Evolutionary conservation across 73 alveolate species (phyloP).

Genomic region (Paramecium biaurelia): DNA sequence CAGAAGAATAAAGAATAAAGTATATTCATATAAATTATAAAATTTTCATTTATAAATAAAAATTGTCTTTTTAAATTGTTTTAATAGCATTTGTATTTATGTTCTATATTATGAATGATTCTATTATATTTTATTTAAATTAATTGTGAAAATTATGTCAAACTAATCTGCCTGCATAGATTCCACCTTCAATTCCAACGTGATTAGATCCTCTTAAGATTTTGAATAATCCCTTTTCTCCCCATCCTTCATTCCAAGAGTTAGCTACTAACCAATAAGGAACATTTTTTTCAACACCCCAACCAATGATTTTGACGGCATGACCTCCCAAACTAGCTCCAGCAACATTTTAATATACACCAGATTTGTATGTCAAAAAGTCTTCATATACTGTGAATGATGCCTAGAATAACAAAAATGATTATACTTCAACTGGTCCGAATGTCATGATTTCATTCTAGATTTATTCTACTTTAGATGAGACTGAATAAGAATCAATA

Average conservation of each 20-base stretch:
- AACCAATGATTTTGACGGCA: conserved; percentile 91
- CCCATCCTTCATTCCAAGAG: conserved; percentile 85
- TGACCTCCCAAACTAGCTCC: conserved; percentile 92
- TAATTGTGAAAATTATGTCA: neutral
- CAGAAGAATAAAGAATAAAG: too few relatives aligned
- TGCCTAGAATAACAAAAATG: neutral
- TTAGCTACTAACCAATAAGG: conserved; percentile 80
- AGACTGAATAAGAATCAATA: conserved; percentile 58
- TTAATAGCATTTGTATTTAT: too few relatives aligned
- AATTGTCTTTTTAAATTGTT: too few relatives aligned
- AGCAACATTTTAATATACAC: conserved; percentile 86
- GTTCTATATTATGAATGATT: too few relatives aligned
- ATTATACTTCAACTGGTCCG: conserved; percentile 88
- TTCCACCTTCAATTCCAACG: conserved; percentile 57
- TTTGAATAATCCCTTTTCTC: conserved; percentile 76
- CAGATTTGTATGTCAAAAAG: conserved; percentile 84
- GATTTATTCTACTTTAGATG: conserved; percentile 59
- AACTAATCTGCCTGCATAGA: conserved; percentile 15
- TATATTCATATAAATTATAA: too few relatives aligned
- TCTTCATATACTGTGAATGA: conserved; percentile 94
- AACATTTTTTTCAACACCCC: conserved; percentile 85
- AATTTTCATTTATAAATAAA: too few relatives aligned
- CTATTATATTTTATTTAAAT: neutral
- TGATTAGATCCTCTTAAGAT: conserved; percentile 62
- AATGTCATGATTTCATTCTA: conserved; percentile 68